Evolutionary conservation across 2,329 filamentous ascomycete species (phyloP).

Genomic region (Scedosporium minutisporum): DNA sequence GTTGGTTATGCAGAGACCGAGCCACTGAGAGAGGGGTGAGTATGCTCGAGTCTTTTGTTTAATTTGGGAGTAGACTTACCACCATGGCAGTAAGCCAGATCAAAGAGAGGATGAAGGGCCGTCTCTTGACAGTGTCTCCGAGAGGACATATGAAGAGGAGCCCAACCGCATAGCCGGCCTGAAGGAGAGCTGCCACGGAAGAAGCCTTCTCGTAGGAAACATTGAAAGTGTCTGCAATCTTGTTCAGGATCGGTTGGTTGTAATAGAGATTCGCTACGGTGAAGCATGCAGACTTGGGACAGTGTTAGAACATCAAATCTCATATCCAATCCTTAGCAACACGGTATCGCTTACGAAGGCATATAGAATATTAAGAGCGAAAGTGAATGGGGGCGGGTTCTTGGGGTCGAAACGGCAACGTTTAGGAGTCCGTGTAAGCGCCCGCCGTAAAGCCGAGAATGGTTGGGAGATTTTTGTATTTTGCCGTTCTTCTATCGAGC

Average conservation of each 20-base stretch:
- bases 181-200: slow-evolving; percentile 63
- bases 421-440: slow-evolving; percentile 49
- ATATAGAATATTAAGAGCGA: slow-evolving; percentile 61
- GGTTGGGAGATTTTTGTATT: slow-evolving; percentile 22
- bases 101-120: slow-evolving; percentile 60
- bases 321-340: not conserved
- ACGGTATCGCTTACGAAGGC: slow-evolving; percentile 38
- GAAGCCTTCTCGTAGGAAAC: slow-evolving; percentile 60
- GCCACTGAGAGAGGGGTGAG: slow-evolving; percentile 34
- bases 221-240: slow-evolving; percentile 60
- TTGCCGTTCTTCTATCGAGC: slow-evolving; percentile 11
- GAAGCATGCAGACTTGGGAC: slow-evolving; percentile 43
- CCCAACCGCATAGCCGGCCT: slow-evolving; percentile 69
- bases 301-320: not conserved
- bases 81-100: slow-evolving; percentile 59
- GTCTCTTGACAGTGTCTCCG: slow-evolving; percentile 58
- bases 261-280: slow-evolving; percentile 79
- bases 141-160: slow-evolving; percentile 67
- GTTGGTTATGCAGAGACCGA: slow-evolving; percentile 61
- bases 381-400: slow-evolving; percentile 57
- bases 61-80: slow-evolving; percentile 31
- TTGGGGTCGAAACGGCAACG: slow-evolving; percentile 59
- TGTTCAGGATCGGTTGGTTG: slow-evolving; percentile 69
- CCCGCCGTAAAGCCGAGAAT: not conserved
- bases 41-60: not conserved